These are phyloP conservation scores for Hymenoscyphus infarciens DNA, from an alignment of 2,329 filamentous ascomycete species.

Conservation along the genomic window DNA sequence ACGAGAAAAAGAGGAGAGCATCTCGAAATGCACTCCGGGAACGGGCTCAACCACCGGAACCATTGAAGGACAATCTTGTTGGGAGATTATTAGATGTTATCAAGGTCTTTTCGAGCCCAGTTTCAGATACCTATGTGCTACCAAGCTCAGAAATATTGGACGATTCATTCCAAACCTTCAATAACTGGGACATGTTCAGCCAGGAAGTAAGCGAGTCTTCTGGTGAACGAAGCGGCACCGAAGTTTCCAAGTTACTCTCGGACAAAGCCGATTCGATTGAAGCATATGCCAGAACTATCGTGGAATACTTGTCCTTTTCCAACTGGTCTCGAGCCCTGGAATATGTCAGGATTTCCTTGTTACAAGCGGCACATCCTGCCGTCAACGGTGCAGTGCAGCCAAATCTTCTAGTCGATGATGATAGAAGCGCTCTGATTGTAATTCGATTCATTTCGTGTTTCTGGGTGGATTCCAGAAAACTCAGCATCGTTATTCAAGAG, in stretches of 20 bases:
- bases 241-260: slow-evolving; percentile 30
- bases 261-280: slow-evolving; percentile 47
- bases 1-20: slow-evolving; percentile 26
- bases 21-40: slow-evolving; percentile 27
- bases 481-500: slow-evolving; percentile 61
- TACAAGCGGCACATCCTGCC: slow-evolving; percentile 30
- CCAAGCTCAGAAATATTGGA: slow-evolving; percentile 56
- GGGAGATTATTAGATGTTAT: slow-evolving; percentile 53
- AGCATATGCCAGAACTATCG: slow-evolving; percentile 50
- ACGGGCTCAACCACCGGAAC: slow-evolving; percentile 27
- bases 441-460: slow-evolving; percentile 59
- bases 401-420: slow-evolving; percentile 29
- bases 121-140: slow-evolving; percentile 54
- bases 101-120: slow-evolving; percentile 54
- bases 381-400: slow-evolving; percentile 24
- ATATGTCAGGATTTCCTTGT: slow-evolving; percentile 47
- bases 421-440: slow-evolving; percentile 46
- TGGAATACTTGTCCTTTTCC: slow-evolving; percentile 62
- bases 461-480: slow-evolving; percentile 61
- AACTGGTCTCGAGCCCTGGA: slow-evolving; percentile 60
- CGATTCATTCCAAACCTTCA: slow-evolving; percentile 36
- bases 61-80: slow-evolving; percentile 49
- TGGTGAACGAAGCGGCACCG: slow-evolving; percentile 30
- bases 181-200: slow-evolving; percentile 34
- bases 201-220: slow-evolving; percentile 26